Percentiles rank a stretch among this genome's conserved stretches.
phyloP scores from a whole-genome alignment of 306 rosid species.

The Senna tora region DNA sequence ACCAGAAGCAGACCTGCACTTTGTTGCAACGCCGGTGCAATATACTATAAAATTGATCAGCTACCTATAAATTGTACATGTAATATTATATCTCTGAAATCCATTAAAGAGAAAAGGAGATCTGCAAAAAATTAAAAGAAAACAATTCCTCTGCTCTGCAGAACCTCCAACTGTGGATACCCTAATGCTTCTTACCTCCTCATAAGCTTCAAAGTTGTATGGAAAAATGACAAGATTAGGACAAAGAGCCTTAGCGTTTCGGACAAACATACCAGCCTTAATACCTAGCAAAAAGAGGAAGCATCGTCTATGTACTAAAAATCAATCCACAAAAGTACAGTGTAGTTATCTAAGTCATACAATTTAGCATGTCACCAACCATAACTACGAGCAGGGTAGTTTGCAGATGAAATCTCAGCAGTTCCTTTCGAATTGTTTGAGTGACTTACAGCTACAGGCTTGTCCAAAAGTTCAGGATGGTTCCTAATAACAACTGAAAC shows the following conservation, averaged over 20 bases:
- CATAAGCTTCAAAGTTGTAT: slow-evolving; percentile 92
- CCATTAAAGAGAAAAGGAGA: slow-evolving; percentile 9
- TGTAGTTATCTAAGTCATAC: slow-evolving; percentile 22
- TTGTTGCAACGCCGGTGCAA: slow-evolving; percentile 77
- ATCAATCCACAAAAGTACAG: slow-evolving; percentile 10
- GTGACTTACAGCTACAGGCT: slow-evolving; percentile 93
- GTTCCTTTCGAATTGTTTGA: slow-evolving; percentile 90
- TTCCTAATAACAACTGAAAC: slow-evolving; percentile 86
- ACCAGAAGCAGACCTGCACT: slow-evolving; percentile 76
- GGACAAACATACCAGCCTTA: slow-evolving; percentile 91
- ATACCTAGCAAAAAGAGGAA: slow-evolving; percentile 59
- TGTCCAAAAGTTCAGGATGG: slow-evolving; percentile 63
- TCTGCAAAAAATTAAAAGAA: not conserved
- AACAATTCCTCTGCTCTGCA: slow-evolving; percentile 30
- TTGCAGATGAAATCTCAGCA: slow-evolving; percentile 95
- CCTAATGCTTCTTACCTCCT: slow-evolving; percentile 59
- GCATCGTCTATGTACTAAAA: slow-evolving; percentile 30
- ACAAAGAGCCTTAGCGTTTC: slow-evolving; percentile 85
- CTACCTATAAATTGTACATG: slow-evolving; percentile 71
- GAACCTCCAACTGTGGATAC: slow-evolving; percentile 12
- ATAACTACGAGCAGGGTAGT: slow-evolving; percentile 92
- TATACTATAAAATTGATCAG: slow-evolving; percentile 82
- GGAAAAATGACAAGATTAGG: slow-evolving; percentile 79
- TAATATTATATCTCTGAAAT: slow-evolving; percentile 30
- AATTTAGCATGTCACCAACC: slow-evolving; percentile 56